Evolutionary conservation across 1,284 basidiomycete species (phyloP), one percentile per base, ranked within the genome.

Genomic region (Leccinum subrobustum): DNA sequence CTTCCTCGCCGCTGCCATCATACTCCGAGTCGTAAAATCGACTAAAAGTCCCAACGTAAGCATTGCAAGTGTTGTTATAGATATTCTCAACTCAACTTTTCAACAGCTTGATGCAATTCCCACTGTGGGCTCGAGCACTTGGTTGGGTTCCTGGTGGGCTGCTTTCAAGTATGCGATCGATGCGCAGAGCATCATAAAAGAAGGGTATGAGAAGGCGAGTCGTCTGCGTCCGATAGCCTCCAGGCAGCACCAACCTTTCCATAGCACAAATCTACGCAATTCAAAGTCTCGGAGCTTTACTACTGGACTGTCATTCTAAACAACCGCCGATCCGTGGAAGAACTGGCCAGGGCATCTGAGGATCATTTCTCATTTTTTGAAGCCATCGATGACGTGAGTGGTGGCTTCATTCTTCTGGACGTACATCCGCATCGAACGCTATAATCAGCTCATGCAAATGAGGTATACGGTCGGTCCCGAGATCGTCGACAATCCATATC

Each of bases 301-400:
- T 64, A 66, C 39, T 83, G 81, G 82, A 59, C 73, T 0, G 72
- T 84, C 16, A 44, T 83, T 23, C 60, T 81, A 1, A 75, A 65
- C 27, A 75, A 69, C 4, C 69, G 62, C 0, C 64, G 70, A 25
- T 64, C 75, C 20, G 64, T 80, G 4, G 77, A 80, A 3, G 81
- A 84, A 48, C 52, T 83, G 14, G 31, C 74, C 2, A 77, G 68
- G 35, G 75, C 76, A 1, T 68, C 74, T 0, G 78, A 79, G n/a
- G 75, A 78, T n/a, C 63, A 70, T 4, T 59, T 83, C 7, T 81
- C 78, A 0, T 72, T 77, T 37, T n/a, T 60, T 0, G 75, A 74
- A 14, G 78, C 75, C 0, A 42, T 67, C 2, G 62, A 68, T 11
- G 77, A 79, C 6, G 81, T 79, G 57, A 52, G 70, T 56, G 0